phyloP scores from a whole-genome alignment of 306 rosid species.

The Castanea crenata region DNA sequence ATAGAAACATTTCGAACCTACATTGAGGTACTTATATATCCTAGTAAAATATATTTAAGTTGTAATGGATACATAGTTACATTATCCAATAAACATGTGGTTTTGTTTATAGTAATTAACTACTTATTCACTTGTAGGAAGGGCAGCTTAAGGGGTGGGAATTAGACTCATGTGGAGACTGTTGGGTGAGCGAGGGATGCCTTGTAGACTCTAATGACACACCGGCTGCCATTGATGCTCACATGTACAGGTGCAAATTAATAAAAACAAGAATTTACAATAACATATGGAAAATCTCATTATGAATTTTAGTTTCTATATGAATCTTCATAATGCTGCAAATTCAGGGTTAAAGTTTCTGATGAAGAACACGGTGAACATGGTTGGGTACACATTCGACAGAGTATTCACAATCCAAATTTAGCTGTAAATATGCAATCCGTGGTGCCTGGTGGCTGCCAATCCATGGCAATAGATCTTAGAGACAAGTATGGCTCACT shows the following conservation, averaged over 20 bases:
- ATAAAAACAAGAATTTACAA: not conserved
- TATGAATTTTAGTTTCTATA: not conserved
- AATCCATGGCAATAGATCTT: slow-evolving; percentile 56
- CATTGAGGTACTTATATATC: slow-evolving; percentile 51
- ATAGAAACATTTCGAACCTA: slow-evolving; percentile 63
- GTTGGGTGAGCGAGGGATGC: slow-evolving; percentile 97
- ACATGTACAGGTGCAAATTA: slow-evolving; percentile 70
- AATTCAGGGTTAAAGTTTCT: slow-evolving; percentile 65
- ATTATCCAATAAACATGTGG: not conserved
- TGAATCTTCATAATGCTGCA: not conserved
- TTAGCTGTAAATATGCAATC: slow-evolving; percentile 86
- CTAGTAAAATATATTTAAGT: not conserved
- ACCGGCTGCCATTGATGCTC: slow-evolving; percentile 75
- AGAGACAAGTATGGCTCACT: slow-evolving; percentile 58
- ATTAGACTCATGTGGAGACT: slow-evolving; percentile 79
- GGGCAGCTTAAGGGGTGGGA: slow-evolving; percentile 88
- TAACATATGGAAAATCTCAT: not conserved
- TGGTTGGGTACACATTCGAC: slow-evolving; percentile 86
- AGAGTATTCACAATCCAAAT: slow-evolving; percentile 90
- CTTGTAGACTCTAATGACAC: slow-evolving; percentile 65
- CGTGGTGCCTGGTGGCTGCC: slow-evolving; percentile 61
- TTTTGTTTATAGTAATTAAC: not conserved
- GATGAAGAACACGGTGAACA: slow-evolving; percentile 53
- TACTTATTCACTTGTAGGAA: slow-evolving; percentile 36
- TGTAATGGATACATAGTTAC: not conserved